Conservation (phyloP, 331 rosid species). For the Erythrophleum ivorense region DNA sequence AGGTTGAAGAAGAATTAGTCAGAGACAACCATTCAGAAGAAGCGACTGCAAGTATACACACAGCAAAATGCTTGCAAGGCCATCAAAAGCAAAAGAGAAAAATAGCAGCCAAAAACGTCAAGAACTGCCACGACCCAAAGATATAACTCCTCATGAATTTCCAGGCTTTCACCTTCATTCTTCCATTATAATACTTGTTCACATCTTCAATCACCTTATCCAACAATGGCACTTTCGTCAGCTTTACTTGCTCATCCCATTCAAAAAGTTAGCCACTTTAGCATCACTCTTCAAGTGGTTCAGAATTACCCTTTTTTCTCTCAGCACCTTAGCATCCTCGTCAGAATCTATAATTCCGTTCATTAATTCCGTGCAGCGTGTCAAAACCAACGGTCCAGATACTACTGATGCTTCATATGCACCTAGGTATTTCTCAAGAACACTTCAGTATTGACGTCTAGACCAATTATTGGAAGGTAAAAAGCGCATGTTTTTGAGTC, state of each 20-base stretch:
- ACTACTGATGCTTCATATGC: conserved; percentile 68
- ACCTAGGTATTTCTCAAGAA: conserved; percentile 52
- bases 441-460: conserved; percentile 60
- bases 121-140: conserved; percentile 54
- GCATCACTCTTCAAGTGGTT: conserved; percentile 66
- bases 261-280: conserved; percentile 55
- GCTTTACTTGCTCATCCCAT: conserved; percentile 62
- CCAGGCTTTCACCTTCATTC: conserved; percentile 54
- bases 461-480: conserved; percentile 56
- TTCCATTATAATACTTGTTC: conserved; percentile 54
- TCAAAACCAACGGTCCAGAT: conserved; percentile 56
- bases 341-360: conserved; percentile 64
- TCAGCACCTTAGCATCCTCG: conserved; percentile 52
- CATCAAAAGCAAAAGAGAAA: conserved; percentile 50
- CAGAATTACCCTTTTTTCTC: conserved; percentile 51
- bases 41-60: conserved; percentile 49
- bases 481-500: conserved; percentile 51
- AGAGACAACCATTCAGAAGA: background rate
- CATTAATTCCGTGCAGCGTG: conserved; percentile 63
- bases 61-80: conserved; percentile 60
- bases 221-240: conserved; percentile 61
- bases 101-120: conserved; percentile 53
- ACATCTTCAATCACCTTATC: conserved; percentile 65
- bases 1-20: background rate
- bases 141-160: conserved; percentile 47